phyloP scores from a whole-genome alignment of 2,329 filamentous ascomycete genomes.

The Arthroderma sp. region DNA sequence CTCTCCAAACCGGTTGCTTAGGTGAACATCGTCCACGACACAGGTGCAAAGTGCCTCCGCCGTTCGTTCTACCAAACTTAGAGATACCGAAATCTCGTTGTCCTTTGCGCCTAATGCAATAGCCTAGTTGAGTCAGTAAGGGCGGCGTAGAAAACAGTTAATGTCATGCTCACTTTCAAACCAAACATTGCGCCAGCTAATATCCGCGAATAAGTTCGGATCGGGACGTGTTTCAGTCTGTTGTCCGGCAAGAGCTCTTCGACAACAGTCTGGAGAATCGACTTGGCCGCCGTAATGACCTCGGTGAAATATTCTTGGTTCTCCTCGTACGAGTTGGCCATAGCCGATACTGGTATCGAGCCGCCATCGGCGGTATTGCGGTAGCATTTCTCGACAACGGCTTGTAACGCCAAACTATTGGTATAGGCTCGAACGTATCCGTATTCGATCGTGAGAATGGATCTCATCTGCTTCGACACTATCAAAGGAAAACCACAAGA shows the following conservation, averaged over 20 bases:
- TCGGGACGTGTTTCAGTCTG: conserved; percentile 41
- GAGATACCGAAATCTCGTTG: conserved; percentile 38
- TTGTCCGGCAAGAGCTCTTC: conserved; percentile 40
- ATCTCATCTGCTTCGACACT: conserved; percentile 43
- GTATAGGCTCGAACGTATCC: conserved; percentile 34
- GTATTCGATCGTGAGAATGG: conserved; percentile 42
- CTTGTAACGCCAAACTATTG: conserved; percentile 40
- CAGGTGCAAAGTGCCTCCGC: conserved; percentile 39
- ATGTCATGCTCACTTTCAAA: conserved; percentile 31
- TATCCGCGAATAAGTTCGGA: conserved; percentile 46
- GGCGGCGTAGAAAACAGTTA: conserved; percentile 4
- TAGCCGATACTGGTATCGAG: conserved; percentile 9
- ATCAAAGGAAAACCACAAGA: conserved; percentile 20
- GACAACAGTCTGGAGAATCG: conserved; percentile 39
- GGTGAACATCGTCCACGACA: conserved; percentile 47
- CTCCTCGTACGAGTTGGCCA: conserved; percentile 18
- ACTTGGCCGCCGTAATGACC: conserved; percentile 41
- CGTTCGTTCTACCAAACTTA: conserved; percentile 38
- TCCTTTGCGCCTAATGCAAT: conserved; percentile 45
- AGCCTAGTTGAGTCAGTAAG: conserved; percentile 20
- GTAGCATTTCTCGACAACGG: conserved; percentile 34
- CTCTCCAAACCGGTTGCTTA: conserved; percentile 50
- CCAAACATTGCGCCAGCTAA: conserved; percentile 44
- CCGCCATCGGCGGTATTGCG: conserved; percentile 6
- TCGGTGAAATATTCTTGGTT: conserved; percentile 43